Evolutionary conservation across 331 rosid genomes (phyloP).

Genomic region (Arachis monticola): DNA sequence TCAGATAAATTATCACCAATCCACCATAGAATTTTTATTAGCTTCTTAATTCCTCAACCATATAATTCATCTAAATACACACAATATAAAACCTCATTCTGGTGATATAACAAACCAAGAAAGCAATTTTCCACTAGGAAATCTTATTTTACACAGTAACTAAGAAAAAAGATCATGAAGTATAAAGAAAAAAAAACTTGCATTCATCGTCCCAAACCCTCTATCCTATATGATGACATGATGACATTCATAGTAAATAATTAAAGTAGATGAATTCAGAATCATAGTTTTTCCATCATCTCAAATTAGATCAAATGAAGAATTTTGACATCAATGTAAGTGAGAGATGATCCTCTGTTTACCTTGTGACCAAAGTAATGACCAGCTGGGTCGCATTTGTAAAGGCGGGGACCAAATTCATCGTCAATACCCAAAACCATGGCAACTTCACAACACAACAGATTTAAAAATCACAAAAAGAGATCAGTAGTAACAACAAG

Average conservation of each 20-base stretch:
- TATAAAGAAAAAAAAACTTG: slow-evolving; percentile 3
- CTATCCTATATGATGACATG: background rate
- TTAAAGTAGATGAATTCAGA: slow-evolving; percentile 2
- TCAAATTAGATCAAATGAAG: slow-evolving; percentile 6
- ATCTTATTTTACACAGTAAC: slow-evolving; percentile 1
- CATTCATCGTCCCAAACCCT: slow-evolving; percentile 13
- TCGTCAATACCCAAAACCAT: slow-evolving; percentile 98
- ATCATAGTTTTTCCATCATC: slow-evolving; percentile 22
- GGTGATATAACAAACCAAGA: slow-evolving; percentile 10
- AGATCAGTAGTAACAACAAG: slow-evolving; percentile 34
- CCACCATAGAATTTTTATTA: background rate
- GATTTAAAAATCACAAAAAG: slow-evolving; percentile 35
- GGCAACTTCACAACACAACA: slow-evolving; percentile 65
- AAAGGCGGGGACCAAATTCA: slow-evolving; percentile 86
- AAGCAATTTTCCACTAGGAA: background rate
- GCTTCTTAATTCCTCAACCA: slow-evolving; percentile 11
- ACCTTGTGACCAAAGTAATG: slow-evolving; percentile 99
- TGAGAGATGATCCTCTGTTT: slow-evolving; percentile 34
- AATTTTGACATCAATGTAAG: slow-evolving; percentile 8
- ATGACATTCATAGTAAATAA: background rate
- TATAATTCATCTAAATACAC: slow-evolving; percentile 3
- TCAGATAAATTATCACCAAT: background rate
- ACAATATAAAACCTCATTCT: background rate
- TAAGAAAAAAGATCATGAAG: background rate
- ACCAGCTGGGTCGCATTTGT: slow-evolving; percentile 98